Base-by-base conservation (phyloP, 805 yeast genomes). In the Starmerella scarabaei region DNA sequence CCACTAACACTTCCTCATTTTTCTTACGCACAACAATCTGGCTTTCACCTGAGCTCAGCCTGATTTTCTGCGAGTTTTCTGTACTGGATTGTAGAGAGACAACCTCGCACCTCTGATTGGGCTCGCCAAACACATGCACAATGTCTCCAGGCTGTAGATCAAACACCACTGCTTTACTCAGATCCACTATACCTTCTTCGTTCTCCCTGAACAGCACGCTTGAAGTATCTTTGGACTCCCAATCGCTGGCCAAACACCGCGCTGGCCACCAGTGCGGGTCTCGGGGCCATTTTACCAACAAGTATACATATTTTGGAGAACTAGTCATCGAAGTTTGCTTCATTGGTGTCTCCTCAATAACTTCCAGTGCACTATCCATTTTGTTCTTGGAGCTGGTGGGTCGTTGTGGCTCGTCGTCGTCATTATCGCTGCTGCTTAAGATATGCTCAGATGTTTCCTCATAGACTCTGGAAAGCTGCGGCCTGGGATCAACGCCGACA, bases 221-320 rank as follows among this genome's bases (percentile, higher is more conserved):
- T 2, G 47, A 38, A 7, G 18, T 3, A n/a, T 27, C 21, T 8
- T 27, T 9, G 17, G 12, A 12, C 21, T 37, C 40, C 36, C 38
- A 41, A 26, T 46, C 50, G 3, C 6, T 18, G 8, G 27, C 26
- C 4, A 21, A 18, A 2, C 35, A 45, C 5, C 43, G 31, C 16
- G 41, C 41, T 9, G 50, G 50, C 44, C 49, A 47, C 50, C 50
- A 47, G 14, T 15, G 21, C 18, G 39, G 38, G 21, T 42, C 42
- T 6, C 17, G 8, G 20, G 5, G 17, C 43, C 49, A 41, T 11
- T 28, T 21, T 12, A 30, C 38, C 14, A 41, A 24, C 1, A 44
- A 18, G 28, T 29, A 36, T 14, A 30, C 36, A 34, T 34, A 43
- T 9, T 35, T 17, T 17, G 38, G 27, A 6, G 29, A 23, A 21